Base-by-base conservation (phyloP, 306 rosid genomes). In the Boehmeria nivea region DNA sequence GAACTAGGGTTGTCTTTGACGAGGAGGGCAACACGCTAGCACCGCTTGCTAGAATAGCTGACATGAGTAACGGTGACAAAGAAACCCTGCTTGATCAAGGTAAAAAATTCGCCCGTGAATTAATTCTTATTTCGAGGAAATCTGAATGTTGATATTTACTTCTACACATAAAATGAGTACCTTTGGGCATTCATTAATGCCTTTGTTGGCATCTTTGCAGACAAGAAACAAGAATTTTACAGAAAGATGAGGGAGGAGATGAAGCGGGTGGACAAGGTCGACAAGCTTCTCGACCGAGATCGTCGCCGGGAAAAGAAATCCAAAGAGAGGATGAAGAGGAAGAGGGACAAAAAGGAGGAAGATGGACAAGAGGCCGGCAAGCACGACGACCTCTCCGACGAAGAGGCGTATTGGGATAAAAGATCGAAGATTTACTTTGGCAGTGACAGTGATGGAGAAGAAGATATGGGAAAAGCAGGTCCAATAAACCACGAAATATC, bases 1-100 rank as follows among this genome's bases (percentile, higher is more conserved):
- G 99, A 54, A 80, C 76, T 33, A 80, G 89, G 59, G 82, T 78
- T n/a, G 85, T 85, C 42, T 87, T 84, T 66, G 99, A 91, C 12
- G 99, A 91, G 18, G 93, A 91, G 18, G 93, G 95, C 56, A 76
- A 87, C 72, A 61, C 82, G 43, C 75, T 87, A 55, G 76, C 85
- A 19, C 98, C 96, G 2, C 75, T 90, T 47, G 95, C 91, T 2
- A 76, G 75, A 77, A 54, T 87, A 39, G 93, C 98, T 26, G 85
- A 77, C 57, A 69, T 67, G 8, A 71, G 78, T 4, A 58, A 64
- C 47, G 74, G 60, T 58, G 47, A 53, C 52, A 84, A 69, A 43
- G 12, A 79, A 8, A 25, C 67, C 54, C 20, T 59, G 51, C 74
- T 80, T 54, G 98, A 91, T 71, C 77, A 77, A 64, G 93, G 98